Conservation (phyloP, 176 grass and related monocot species). For the Zea mays region DNA sequence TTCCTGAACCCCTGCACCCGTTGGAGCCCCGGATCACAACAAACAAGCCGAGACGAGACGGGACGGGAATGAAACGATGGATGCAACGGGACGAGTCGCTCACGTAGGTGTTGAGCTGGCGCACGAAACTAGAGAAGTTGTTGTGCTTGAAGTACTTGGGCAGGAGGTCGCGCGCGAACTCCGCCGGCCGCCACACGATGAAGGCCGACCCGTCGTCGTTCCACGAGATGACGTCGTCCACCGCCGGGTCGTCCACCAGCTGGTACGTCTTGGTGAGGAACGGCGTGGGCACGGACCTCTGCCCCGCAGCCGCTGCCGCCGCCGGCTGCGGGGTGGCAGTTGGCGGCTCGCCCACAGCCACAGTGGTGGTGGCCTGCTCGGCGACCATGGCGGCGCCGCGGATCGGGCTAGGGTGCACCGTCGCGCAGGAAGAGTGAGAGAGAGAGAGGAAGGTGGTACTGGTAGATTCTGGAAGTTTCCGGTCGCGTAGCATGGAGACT, state of each 20-base stretch:
- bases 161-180: constrained; percentile 86
- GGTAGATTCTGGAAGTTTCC: constrained; percentile 61
- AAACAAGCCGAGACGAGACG: neutral
- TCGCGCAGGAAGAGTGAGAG: neutral
- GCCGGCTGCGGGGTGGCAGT: neutral
- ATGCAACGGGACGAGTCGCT: neutral
- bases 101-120: constrained; percentile 97
- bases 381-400: constrained; percentile 25
- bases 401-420: constrained; percentile 27
- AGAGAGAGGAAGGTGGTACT: neutral
- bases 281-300: constrained; percentile 70
- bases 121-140: constrained; percentile 98
- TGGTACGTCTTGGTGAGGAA: constrained; percentile 97
- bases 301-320: neutral
- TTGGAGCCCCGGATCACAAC: neutral
- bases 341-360: neutral
- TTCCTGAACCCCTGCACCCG: constrained; percentile 70
- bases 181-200: constrained; percentile 80
- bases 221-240: constrained; percentile 93
- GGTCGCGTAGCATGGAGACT: constrained; percentile 36
- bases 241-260: constrained; percentile 73
- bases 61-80: neutral
- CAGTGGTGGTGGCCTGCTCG: neutral
- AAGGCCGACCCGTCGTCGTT: constrained; percentile 74
- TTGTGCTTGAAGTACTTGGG: constrained; percentile 99